Base-by-base conservation (phyloP, 2,329 filamentous ascomycete genomes). In the Aspergillus latus region DNA sequence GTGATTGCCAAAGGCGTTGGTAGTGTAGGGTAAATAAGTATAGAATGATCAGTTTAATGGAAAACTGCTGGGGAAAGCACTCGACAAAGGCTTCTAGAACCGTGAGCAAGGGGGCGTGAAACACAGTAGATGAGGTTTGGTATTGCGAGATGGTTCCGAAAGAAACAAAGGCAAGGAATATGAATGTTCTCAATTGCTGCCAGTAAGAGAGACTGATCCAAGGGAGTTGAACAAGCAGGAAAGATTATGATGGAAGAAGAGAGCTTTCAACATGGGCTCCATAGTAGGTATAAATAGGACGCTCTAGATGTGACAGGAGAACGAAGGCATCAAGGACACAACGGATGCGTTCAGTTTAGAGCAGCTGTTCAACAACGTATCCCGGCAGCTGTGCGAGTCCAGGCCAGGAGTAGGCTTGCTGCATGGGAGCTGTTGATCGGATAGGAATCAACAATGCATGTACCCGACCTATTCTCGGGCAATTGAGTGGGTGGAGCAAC, bases 211-310 rank as follows among this genome's bases (percentile, higher is more conserved):
- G 21, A 39, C 13, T 43, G 15, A 13, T 15, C 34, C 34, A 34
- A 44, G 28, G 21, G 5, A 21, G 36, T 36, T 32, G 42, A 48
- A 40, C 32, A 32, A 36, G 26, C 36, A 44, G 13, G 40, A 47
- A 26, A 36, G 50, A 15, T 49, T 54, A 39, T 32, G 52, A 54
- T 45, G 11, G 49, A 54, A 54, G 58, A 57, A 49, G 48, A 51
- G 49, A 45, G 37, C 21, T 28, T 42, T 44, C 40, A 43, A 53
- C 53, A 46, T 51, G 57, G 56, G 48, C 54, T 57, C 62, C 60
- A 63, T 64, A 59, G 57, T 49, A 56, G 52, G 52, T 64, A 61
- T 65, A 65, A 62, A 65, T 62, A 62, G 60, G 47, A 40, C 28
- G 52, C 59, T 63, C 56, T 44, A 46, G 60, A 51, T 30, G 42